A percentile compares a stretch with the other conserved stretches of the same genome.
Evolutionary conservation across 1,139 yeast genomes (phyloP).

Genomic region (Meyerozyma athensensis): DNA sequence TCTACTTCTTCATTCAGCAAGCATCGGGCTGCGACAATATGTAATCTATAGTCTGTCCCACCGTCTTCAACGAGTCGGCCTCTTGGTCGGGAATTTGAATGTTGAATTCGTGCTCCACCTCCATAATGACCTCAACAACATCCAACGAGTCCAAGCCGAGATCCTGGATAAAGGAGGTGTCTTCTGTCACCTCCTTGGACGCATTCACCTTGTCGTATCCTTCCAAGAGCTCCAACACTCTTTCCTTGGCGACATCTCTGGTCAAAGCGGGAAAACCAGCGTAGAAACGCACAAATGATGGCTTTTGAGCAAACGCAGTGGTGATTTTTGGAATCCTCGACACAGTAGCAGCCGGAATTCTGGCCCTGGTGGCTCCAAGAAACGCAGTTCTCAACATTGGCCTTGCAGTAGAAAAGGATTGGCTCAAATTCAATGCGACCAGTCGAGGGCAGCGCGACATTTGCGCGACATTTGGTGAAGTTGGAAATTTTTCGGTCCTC

Average conservation of each 20-base stretch:
- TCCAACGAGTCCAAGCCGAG: conserved; percentile 85
- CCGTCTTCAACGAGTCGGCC: conserved; percentile 78
- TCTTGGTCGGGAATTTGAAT: conserved; percentile 82
- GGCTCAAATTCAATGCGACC: conserved; percentile 1
- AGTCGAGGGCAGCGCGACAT: conserved; percentile 1
- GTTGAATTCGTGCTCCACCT: conserved; percentile 77
- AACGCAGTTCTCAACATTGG: conserved; percentile 11
- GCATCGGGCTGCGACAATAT: conserved; percentile 72
- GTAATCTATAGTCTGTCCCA: conserved; percentile 77
- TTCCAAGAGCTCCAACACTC: conserved; percentile 75
- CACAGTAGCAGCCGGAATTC: conserved; percentile 11
- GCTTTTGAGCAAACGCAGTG: conserved; percentile 13
- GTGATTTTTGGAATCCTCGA: conserved; percentile 14
- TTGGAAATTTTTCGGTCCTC: conserved; percentile 3
- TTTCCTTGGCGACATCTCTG: conserved; percentile 65
- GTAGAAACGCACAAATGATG: conserved; percentile 39
- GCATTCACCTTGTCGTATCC: conserved; percentile 67
- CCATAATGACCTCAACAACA: conserved; percentile 86
- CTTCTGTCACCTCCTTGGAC: conserved; percentile 47
- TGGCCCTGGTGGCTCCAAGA: conserved; percentile 24
- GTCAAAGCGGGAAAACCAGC: conserved; percentile 64
- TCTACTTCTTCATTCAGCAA: conserved; percentile 24
- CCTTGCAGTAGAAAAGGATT: neutral
- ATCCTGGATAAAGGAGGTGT: conserved; percentile 65
- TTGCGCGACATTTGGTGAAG: conserved; percentile 4